These are phyloP conservation scores for Calocybe indica DNA, from an alignment of 768 basidiomycete species.

Conservation along the genomic window DNA sequence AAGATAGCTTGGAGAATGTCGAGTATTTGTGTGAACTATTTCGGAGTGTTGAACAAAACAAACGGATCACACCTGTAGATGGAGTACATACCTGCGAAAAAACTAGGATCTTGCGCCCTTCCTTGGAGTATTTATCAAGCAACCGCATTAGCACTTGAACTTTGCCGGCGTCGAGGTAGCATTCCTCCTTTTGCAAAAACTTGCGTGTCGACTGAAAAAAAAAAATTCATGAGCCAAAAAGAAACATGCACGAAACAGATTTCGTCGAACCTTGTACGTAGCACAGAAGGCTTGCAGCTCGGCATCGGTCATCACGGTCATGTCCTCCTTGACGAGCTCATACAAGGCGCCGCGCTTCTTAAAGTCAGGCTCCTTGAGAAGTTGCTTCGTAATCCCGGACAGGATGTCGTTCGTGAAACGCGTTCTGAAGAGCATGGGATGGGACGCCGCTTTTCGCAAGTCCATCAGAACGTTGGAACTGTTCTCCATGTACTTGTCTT, in stretches of 20 bases:
- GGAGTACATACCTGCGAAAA: slow-evolving; percentile 77
- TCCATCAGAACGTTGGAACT: slow-evolving; percentile 96
- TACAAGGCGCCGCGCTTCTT: slow-evolving; percentile 75
- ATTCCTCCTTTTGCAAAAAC: slow-evolving; percentile 66
- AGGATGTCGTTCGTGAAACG: slow-evolving; percentile 76
- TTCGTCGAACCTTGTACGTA: slow-evolving; percentile 65
- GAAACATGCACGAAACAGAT: background rate
- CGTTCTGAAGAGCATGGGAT: slow-evolving; percentile 93
- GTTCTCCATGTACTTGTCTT: slow-evolving; percentile 76
- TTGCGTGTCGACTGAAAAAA: slow-evolving; percentile 56
- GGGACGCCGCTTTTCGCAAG: slow-evolving; percentile 90
- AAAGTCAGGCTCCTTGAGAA: slow-evolving; percentile 91
- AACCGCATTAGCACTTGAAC: slow-evolving; percentile 68
- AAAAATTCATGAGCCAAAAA: background rate
- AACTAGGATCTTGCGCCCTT: slow-evolving; percentile 80
- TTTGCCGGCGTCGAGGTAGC: slow-evolving; percentile 87
- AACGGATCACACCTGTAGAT: background rate
- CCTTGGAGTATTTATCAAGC: slow-evolving; percentile 56
- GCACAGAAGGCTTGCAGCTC: slow-evolving; percentile 86
- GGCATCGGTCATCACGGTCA: slow-evolving; percentile 97
- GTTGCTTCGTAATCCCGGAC: slow-evolving; percentile 67
- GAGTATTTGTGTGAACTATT: slow-evolving; percentile 90
- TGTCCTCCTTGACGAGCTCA: slow-evolving; percentile 91
- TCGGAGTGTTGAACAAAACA: background rate
- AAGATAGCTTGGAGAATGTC: slow-evolving; percentile 88